These are phyloP conservation scores for Blastobotrys peoriensis DNA, from an alignment of 805 yeast species.

Conservation along the genomic window DNA sequence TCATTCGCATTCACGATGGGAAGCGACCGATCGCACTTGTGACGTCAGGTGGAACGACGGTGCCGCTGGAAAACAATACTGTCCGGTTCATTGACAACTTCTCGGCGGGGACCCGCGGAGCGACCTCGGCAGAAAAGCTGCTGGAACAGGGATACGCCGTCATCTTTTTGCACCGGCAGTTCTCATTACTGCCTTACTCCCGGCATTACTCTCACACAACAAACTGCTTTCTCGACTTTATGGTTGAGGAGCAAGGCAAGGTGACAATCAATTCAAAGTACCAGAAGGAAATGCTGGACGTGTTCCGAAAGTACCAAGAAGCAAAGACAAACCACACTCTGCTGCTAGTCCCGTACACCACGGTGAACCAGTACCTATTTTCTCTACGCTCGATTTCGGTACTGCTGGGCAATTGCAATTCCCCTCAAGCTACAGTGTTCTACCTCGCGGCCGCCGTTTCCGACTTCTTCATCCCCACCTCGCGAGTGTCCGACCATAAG, in stretches of 20 bases:
- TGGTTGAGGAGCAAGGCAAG: slow-evolving; percentile 49
- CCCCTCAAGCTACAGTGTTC: slow-evolving; percentile 51
- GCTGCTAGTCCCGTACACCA: slow-evolving; percentile 82
- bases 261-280: slow-evolving; percentile 58
- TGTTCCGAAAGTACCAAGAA: slow-evolving; percentile 43
- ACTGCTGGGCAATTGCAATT: slow-evolving; percentile 39
- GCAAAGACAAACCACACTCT: slow-evolving; percentile 49
- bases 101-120: slow-evolving; percentile 97
- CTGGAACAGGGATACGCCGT: slow-evolving; percentile 85
- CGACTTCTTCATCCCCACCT: slow-evolving; percentile 86
- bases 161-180: slow-evolving; percentile 86
- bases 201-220: slow-evolving; percentile 79
- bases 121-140: slow-evolving; percentile 90
- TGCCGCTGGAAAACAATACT: slow-evolving; percentile 93
- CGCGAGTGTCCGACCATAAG: slow-evolving; percentile 86
- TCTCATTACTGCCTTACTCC: slow-evolving; percentile 87
- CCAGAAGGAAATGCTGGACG: slow-evolving; percentile 54
- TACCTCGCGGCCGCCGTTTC: slow-evolving; percentile 97
- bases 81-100: slow-evolving; percentile 96
- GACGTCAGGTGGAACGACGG: slow-evolving; percentile 97
- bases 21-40: slow-evolving; percentile 64
- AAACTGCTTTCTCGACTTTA: slow-evolving; percentile 77
- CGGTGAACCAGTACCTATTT: slow-evolving; percentile 89
- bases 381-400: slow-evolving; percentile 66
- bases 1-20: slow-evolving; percentile 50